These are phyloP conservation scores for Artemisia argyi DNA, from an alignment of 129 eudicot species.

Conservation along the genomic window DNA sequence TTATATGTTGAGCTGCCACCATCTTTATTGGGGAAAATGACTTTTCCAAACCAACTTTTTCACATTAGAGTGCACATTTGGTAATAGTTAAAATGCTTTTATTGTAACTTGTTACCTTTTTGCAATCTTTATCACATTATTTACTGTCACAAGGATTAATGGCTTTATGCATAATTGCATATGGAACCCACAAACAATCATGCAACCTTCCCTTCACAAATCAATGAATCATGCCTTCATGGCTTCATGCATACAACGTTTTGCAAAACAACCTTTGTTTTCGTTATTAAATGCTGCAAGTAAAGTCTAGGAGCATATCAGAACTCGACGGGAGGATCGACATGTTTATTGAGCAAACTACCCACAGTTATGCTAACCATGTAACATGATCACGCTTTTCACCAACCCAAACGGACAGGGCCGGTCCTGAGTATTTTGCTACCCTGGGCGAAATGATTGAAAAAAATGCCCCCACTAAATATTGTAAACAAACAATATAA, in stretches of 20 bases:
- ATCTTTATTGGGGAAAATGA: background rate
- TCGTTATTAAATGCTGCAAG: too few species aligned
- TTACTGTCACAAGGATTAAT: slow-evolving; percentile 11
- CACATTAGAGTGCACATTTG: slow-evolving; percentile 1
- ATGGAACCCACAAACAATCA: slow-evolving; percentile 27
- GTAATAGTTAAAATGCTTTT: slow-evolving; percentile 13
- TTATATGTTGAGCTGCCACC: background rate
- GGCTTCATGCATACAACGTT: too few species aligned
- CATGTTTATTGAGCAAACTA: background rate
- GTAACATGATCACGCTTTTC: background rate
- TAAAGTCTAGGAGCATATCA: background rate
- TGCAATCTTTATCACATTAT: slow-evolving; percentile 2
- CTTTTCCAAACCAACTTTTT: slow-evolving; percentile 6
- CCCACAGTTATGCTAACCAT: background rate
- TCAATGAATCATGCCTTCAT: background rate
- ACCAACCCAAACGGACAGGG: background rate
- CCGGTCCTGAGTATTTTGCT: too few species aligned
- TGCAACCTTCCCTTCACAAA: slow-evolving; percentile 5
- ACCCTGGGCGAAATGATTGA: too few species aligned
- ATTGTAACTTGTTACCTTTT: slow-evolving; percentile 10
- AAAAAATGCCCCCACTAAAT: too few species aligned
- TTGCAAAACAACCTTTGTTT: too few species aligned
- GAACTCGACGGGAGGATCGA: background rate
- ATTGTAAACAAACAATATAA: too few species aligned
- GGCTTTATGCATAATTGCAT: slow-evolving; percentile 2